Conservation (phyloP, 208 protist species). For the Leptomonas pyrrhocoris region DNA sequence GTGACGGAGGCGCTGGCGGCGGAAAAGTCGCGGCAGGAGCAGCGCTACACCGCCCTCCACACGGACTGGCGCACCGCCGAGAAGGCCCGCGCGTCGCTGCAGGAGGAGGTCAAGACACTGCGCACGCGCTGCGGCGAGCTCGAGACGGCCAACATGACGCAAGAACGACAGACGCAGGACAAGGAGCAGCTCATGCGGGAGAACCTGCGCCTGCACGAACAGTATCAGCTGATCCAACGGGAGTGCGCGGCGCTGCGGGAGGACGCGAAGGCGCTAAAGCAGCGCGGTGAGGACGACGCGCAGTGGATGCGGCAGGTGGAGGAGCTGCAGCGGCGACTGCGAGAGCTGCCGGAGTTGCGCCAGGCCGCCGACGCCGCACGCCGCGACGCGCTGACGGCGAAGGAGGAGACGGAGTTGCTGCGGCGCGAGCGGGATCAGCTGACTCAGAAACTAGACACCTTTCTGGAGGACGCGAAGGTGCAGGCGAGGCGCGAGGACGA, state of each 20-base stretch:
- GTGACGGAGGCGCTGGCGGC: constrained; percentile 30
- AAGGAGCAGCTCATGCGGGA: constrained; percentile 67
- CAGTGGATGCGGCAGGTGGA: constrained; percentile 55
- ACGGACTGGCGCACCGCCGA: constrained; percentile 52
- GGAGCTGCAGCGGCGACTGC: constrained; percentile 69
- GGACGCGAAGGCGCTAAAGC: constrained; percentile 39
- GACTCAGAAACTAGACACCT: constrained; percentile 61
- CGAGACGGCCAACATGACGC: constrained; percentile 33
- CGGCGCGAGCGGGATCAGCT: constrained; percentile 72
- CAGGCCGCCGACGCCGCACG: constrained; percentile 63
- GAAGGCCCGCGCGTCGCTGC: constrained; percentile 44
- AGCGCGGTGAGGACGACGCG: constrained; percentile 29
- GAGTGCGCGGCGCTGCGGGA: constrained; percentile 58
- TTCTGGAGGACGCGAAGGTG: constrained; percentile 61
- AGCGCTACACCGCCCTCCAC: constrained; percentile 41
- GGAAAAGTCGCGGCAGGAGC: constrained; percentile 32
- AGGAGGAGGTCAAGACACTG: constrained; percentile 60
- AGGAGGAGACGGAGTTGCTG: constrained; percentile 65
- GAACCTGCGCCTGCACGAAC: constrained; percentile 70
- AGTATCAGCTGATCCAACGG: constrained; percentile 56
- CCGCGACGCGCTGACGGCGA: constrained; percentile 53
- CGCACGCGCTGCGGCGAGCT: constrained; percentile 47
- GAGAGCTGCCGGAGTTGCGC: constrained; percentile 65
- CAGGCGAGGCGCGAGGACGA: constrained; percentile 57
- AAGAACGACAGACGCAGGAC: constrained; percentile 51